These are phyloP conservation scores for Bacidia gigantensis DNA, from an alignment of 495 filamentous ascomycete genomes.

Conservation along the genomic window DNA sequence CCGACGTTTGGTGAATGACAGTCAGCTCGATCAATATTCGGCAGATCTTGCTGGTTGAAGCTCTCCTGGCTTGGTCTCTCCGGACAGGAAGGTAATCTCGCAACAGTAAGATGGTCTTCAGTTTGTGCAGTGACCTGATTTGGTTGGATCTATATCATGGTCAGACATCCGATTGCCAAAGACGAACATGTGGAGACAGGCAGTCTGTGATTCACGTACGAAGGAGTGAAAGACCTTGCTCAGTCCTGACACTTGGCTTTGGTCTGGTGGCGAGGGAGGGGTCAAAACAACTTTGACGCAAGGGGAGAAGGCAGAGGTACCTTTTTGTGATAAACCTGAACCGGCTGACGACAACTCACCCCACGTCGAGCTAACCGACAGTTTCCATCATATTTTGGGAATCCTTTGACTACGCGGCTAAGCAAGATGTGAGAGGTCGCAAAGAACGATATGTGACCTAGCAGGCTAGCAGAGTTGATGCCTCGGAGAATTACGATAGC, in stretches of 20 bases:
- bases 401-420: not conserved
- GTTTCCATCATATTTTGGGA: constrained; percentile 1
- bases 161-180: not conserved
- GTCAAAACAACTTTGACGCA: constrained; percentile 3
- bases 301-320: constrained; percentile 1
- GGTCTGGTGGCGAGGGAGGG: not conserved
- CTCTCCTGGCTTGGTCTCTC: not conserved
- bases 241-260: not conserved
- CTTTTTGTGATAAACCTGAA: constrained; percentile 1
- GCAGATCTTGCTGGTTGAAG: not conserved
- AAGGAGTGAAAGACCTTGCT: not conserved
- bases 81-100: not conserved
- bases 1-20: not conserved
- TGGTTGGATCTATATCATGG: not conserved
- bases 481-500: not conserved
- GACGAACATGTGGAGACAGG: not conserved
- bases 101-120: not conserved
- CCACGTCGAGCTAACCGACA: constrained; percentile 1
- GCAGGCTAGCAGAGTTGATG: not conserved
- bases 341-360: not conserved
- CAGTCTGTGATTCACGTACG: not conserved
- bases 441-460: not conserved
- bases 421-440: constrained; percentile 4
- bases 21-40: not conserved
- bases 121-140: not conserved